Base-by-base conservation (phyloP, 1,139 yeast genomes). In the Geotrichum fermentans region DNA sequence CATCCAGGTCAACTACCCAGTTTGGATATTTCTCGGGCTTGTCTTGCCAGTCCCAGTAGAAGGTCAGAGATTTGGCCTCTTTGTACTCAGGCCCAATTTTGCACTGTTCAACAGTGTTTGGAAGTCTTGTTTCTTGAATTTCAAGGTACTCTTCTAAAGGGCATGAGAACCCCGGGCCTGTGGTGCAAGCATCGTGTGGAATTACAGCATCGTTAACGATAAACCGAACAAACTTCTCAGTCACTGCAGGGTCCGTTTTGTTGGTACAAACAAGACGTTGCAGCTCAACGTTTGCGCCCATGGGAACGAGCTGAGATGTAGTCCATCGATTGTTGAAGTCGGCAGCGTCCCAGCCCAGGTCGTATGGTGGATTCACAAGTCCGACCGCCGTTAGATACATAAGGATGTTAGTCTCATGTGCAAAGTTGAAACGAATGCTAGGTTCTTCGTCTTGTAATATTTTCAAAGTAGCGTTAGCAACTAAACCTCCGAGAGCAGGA, bases 101-200 rank as follows among this genome's bases (percentile, higher is more conserved):
- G 38, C 52, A 50, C 11, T 24, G 34, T 13, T 29, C 37, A 18
- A 38, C 20, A 10, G 49, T 22, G 20, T 36, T 32, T 2, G 33
- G 44, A 28, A 33, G n/a, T 1, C 40, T 33, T 14, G 40, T 20
- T 13, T n/a, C 14, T 26, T 42, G 46, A 36, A 47, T 43, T n/a
- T 26, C 36, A 22, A 46, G 22, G 55, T 65, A 81, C 39, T 73
- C 71, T 2, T 66, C 61, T 40, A 78, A 61, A 38, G 71, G 65
- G 65, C 84, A 79, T 6, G 82, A 73, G 61, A 76, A 80, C 0
- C 84, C 85, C 7, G 86, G 86, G 1, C 86, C 87, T 40, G 61
- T 56, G 45, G 68, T 66, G 63, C 85, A 80, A 22, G 61, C 62
- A 10, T 73, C 72, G 37, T 78, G 61, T 1, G 85, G 84, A 40